Evolutionary conservation across 2,329 filamentous ascomycete genomes (phyloP).

Genomic region (Dryadomyces quercus-mongolicae): DNA sequence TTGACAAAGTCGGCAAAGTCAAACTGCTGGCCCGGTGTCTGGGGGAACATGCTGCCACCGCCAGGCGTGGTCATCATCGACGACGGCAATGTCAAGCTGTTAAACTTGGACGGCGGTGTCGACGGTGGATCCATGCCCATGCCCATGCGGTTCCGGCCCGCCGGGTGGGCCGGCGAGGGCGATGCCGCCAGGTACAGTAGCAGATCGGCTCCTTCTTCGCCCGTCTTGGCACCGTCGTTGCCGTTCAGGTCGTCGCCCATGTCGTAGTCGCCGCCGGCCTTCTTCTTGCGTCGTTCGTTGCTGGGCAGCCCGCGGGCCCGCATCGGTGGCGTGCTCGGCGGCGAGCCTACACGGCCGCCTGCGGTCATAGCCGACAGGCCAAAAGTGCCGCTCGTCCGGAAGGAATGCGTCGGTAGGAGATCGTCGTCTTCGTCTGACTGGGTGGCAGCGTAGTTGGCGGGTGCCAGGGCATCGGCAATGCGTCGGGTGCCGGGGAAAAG

Average conservation of each 20-base stretch:
- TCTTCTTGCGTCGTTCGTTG: constrained; percentile 25
- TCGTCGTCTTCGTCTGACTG: constrained; percentile 73
- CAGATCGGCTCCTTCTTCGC: constrained; percentile 71
- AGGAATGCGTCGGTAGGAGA: constrained; percentile 65
- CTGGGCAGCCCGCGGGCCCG: constrained; percentile 34
- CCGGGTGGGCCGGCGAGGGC: constrained; percentile 65
- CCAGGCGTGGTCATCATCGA: constrained; percentile 85
- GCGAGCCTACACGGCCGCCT: constrained; percentile 49
- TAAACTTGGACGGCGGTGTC: constrained; percentile 61
- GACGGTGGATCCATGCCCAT: constrained; percentile 49
- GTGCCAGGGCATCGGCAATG: constrained; percentile 48
- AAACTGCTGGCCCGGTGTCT: constrained; percentile 71
- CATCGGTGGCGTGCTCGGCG: constrained; percentile 71
- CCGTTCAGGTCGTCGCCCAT: constrained; percentile 33
- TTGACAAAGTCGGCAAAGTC: constrained; percentile 97
- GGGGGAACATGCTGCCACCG: constrained; percentile 55
- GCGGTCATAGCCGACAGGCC: constrained; percentile 1
- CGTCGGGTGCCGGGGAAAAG: constrained; percentile 65
- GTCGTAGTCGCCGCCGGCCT: constrained; percentile 27
- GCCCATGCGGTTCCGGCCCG: constrained; percentile 32
- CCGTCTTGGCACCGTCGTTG: constrained; percentile 22
- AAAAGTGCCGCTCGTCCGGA: constrained; percentile 36
- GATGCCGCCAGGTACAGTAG: constrained; percentile 81
- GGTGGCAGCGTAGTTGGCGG: constrained; percentile 46
- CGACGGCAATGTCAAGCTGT: constrained; percentile 57